These are phyloP conservation scores for Nosema bombycis DNA, from an alignment of 371 early-diverging fungal genomes.

Conservation along the genomic window DNA sequence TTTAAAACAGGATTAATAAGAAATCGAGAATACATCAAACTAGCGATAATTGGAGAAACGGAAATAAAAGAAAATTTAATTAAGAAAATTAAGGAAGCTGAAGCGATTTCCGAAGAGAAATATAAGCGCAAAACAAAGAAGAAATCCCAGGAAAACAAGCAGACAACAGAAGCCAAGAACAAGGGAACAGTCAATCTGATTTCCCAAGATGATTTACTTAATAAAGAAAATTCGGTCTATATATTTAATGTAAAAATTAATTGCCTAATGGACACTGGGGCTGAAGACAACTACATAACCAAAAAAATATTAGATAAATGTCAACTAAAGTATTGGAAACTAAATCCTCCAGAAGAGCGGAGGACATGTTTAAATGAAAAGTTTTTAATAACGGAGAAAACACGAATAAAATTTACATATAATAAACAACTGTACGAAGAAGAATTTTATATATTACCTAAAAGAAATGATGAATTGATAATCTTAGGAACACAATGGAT, in stretches of 20 bases:
- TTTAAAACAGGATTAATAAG: neutral
- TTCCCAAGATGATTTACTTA: neutral
- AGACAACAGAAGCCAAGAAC: neutral
- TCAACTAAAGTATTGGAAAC: neutral
- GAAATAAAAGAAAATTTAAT: neutral
- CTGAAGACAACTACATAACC: neutral
- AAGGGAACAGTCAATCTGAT: too few species aligned
- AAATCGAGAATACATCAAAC: neutral
- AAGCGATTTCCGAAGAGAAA: neutral
- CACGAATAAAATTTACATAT: neutral
- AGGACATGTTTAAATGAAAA: neutral
- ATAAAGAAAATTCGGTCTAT: conserved; percentile 10
- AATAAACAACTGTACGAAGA: neutral
- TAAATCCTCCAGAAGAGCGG: neutral
- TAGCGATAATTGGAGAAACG: neutral
- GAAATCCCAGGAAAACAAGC: neutral
- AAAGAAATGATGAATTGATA: neutral
- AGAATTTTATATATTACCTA: conserved; percentile 6
- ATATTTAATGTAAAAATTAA: neutral
- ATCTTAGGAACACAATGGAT: conserved; percentile 9
- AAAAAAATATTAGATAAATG: neutral
- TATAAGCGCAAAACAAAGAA: neutral
- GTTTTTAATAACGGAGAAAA: neutral
- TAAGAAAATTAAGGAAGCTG: neutral
- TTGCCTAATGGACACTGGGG: neutral